phyloP scores from a whole-genome alignment of 805 yeast species.

The Cyberlindnera amylophila region DNA sequence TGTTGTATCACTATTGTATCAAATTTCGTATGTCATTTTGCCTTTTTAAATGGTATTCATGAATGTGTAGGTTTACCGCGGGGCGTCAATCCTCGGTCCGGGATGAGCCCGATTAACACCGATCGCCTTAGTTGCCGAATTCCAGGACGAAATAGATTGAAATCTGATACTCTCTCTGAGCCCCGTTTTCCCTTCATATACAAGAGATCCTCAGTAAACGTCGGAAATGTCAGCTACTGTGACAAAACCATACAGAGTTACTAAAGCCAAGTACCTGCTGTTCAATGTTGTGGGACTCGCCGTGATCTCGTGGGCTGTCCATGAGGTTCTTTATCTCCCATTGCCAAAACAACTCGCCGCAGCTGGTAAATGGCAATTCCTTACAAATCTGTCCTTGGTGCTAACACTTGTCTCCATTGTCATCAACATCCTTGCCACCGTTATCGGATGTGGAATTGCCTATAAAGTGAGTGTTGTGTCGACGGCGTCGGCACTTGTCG shows the following conservation, averaged over 20 bases:
- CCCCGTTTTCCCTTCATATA: no score
- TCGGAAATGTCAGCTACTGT: no score
- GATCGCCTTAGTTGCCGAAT: no score
- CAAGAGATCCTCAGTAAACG: no score
- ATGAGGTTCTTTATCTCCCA: slow-evolving; percentile 5
- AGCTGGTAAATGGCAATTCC: slow-evolving; percentile 71
- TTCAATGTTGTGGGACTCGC: slow-evolving; percentile 4
- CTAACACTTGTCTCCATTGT: slow-evolving; percentile 41
- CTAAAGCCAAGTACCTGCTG: not conserved
- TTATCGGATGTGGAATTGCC: slow-evolving; percentile 4
- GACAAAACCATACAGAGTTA: not conserved
- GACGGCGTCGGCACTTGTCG: slow-evolving; percentile 50
- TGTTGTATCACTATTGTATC: not conserved
- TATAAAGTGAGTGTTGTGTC: slow-evolving; percentile 7
- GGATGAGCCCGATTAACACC: no score
- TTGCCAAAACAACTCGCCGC: slow-evolving; percentile 47
- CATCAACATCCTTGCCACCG: slow-evolving; percentile 37
- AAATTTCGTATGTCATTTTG: not conserved
- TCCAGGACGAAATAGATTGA: no score
- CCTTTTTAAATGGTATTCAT: no score
- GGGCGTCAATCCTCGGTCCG: no score
- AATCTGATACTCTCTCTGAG: no score
- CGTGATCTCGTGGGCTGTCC: slow-evolving; percentile 3
- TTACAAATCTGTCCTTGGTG: slow-evolving; percentile 60
- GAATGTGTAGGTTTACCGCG: no score